phyloP scores from a whole-genome alignment of 441 rosid species.

The Arabidopsis lyrata region DNA sequence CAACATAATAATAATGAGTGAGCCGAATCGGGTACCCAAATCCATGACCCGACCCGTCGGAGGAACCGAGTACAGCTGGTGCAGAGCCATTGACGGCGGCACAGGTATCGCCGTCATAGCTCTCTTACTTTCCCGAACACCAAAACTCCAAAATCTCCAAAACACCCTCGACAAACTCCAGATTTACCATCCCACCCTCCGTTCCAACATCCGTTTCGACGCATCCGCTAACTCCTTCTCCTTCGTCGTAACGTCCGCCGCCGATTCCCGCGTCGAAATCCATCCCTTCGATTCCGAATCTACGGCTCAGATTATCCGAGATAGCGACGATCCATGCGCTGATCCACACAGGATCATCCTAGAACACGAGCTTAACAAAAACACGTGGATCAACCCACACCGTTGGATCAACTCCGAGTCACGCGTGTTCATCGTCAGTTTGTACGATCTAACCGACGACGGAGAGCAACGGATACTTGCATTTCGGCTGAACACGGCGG shows the following conservation, averaged over 20 bases:
- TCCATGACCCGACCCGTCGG: conserved; percentile 61
- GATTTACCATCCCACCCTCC: conserved; percentile 70
- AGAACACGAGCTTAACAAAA: conserved; percentile 75
- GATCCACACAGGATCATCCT: conserved; percentile 55
- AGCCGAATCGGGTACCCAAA: conserved; percentile 39
- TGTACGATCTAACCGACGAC: conserved; percentile 52
- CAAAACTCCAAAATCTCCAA: conserved; percentile 54
- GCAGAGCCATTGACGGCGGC: conserved; percentile 77
- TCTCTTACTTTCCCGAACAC: conserved; percentile 62
- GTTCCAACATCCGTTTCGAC: conserved; percentile 66
- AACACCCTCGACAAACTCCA: conserved; percentile 62
- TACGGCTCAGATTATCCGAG: conserved; percentile 53
- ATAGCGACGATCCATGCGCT: conserved; percentile 31
- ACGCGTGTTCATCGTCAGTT: conserved; percentile 56
- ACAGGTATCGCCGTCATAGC: conserved; percentile 88
- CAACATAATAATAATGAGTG: conserved; percentile 45
- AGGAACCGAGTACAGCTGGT: conserved; percentile 87
- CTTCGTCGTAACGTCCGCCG: conserved; percentile 59
- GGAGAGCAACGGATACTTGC: conserved; percentile 50
- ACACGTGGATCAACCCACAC: conserved; percentile 60
- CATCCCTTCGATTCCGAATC: conserved; percentile 57
- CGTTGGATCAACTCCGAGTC: conserved; percentile 35
- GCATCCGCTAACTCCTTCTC: conserved; percentile 57
- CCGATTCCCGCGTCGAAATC: conserved; percentile 54
- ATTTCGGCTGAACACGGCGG: conserved; percentile 71